Evolutionary conservation across 2,329 filamentous ascomycete genomes (phyloP), one percentile per base, ranked within the genome.

Genomic region (Stachybotrys chartarum): DNA sequence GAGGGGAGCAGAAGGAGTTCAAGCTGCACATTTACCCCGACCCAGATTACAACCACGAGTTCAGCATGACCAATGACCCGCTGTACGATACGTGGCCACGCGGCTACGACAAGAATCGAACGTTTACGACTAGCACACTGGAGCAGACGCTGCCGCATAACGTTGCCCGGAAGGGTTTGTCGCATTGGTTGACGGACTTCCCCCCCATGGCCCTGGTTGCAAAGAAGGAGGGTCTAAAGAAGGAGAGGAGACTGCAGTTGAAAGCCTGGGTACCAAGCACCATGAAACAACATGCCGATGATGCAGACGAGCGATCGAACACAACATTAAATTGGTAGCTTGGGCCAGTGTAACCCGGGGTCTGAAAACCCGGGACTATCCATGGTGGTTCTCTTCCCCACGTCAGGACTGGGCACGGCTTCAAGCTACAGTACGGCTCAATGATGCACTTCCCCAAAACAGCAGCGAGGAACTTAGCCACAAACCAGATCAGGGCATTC

Each of bases 11-110:
- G 44, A 70, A 65, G 51, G 67, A 73, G 18, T 80, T 80, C 58
- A 67, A 64, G 12, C 61, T 81, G 17, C 66, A 73, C 52, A 72
- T 79, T 48, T 73, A 70, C 53, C 69, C 70, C 3, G 66, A 65
- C 32, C 64, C 66, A 17, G 61, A 66, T 16, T 78, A 78, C 62
- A 60, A 65, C 49, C 78, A 81, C 66, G 60, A 63, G 30, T 63
- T 64, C 3, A 61, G 64, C 55, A 72, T 76, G 63, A 58, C 64
- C 32, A 59, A 61, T 30, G 71, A 70, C 3, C 68, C 69, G 2
- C 65, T 78, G 10, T 65, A 74, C 57, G 70, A 72, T 7, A 62
- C 70, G 4, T 81, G 78, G 78, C 74, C 76, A 1, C 55, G 62
- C 1, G 60, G 63, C 14, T 65, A 64, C 59, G 58, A 66, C 31